A percentile compares a stretch with the other conserved stretches of the same genome.
These are phyloP conservation scores for Pseudonectria buxi DNA, from an alignment of 2,329 filamentous ascomycete species.

Conservation along the genomic window DNA sequence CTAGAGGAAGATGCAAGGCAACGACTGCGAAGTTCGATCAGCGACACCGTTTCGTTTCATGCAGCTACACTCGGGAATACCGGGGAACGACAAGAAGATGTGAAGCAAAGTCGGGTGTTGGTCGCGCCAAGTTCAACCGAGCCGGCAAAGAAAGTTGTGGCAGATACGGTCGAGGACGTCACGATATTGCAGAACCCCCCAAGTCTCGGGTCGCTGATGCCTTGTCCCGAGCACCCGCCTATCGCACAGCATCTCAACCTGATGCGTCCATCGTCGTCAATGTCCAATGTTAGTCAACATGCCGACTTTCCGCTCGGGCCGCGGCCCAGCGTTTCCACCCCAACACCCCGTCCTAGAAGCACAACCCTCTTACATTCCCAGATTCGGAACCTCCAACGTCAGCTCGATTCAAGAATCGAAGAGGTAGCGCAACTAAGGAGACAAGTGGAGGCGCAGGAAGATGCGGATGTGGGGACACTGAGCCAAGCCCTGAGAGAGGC, in stretches of 20 bases:
- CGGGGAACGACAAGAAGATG: slow-evolving; percentile 13
- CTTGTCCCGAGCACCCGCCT: slow-evolving; percentile 30
- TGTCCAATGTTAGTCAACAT: slow-evolving; percentile 12
- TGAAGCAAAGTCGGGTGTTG: slow-evolving; percentile 1
- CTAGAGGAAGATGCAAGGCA: not conserved
- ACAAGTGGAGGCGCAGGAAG: slow-evolving; percentile 38
- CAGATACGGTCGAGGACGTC: slow-evolving; percentile 1
- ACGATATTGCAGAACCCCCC: slow-evolving; percentile 15
- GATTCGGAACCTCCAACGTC: slow-evolving; percentile 42
- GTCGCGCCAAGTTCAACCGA: slow-evolving; percentile 3
- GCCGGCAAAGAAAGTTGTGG: slow-evolving; percentile 7
- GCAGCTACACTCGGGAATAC: slow-evolving; percentile 10
- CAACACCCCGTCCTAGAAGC: slow-evolving; percentile 18
- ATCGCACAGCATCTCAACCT: slow-evolving; percentile 33
- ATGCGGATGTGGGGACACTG: slow-evolving; percentile 38
- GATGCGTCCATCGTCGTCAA: slow-evolving; percentile 26
- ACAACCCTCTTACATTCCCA: slow-evolving; percentile 39
- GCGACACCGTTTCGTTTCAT: slow-evolving; percentile 13
- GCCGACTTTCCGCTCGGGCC: not conserved
- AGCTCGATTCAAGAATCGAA: slow-evolving; percentile 39
- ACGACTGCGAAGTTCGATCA: slow-evolving; percentile 9
- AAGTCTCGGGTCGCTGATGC: slow-evolving; percentile 33
- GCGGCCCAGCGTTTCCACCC: slow-evolving; percentile 2
- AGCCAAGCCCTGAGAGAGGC: slow-evolving; percentile 41
- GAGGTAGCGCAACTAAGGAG: slow-evolving; percentile 39